Conservation (phyloP, 768 basidiomycete genomes). For the Leucosporidium creatinivorum region DNA sequence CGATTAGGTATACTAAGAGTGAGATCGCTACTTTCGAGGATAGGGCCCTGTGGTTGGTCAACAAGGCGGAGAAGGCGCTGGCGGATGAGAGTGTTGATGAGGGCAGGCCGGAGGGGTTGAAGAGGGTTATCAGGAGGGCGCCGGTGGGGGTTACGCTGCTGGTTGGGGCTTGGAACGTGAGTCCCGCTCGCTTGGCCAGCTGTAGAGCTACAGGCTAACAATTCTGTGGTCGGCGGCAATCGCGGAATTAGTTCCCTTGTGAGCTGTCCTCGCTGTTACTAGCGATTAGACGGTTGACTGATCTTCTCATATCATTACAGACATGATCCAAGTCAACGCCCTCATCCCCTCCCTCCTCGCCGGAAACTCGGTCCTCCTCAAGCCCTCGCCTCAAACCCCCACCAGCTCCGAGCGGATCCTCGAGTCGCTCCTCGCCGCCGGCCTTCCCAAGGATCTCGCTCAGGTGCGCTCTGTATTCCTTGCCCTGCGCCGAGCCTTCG, state of each 20-base stretch:
- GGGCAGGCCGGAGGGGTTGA: constrained; percentile 75
- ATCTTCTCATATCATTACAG: constrained; percentile 52
- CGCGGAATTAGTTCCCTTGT: constrained; percentile 9
- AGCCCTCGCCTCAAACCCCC: constrained; percentile 95
- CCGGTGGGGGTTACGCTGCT: constrained; percentile 82
- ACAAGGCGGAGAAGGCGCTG: constrained; percentile 68
- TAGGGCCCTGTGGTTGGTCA: constrained; percentile 74
- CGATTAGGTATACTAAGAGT: constrained; percentile 65
- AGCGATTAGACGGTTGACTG: neutral
- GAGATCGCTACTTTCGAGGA: constrained; percentile 76
- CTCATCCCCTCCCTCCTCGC: constrained; percentile 85
- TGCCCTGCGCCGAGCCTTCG: constrained; percentile 33
- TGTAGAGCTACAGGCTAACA: too few relatives aligned
- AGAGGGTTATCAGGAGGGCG: constrained; percentile 69
- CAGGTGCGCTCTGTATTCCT: constrained; percentile 37
- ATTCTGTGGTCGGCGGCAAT: too few relatives aligned
- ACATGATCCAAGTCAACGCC: constrained; percentile 82
- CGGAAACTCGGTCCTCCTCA: constrained; percentile 80
- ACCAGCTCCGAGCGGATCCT: constrained; percentile 74
- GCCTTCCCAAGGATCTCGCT: constrained; percentile 65
- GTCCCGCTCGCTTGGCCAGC: constrained; percentile 14
- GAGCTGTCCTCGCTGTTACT: neutral
- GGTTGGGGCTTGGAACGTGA: constrained; percentile 88
- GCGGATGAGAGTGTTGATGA: constrained; percentile 65
- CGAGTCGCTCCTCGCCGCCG: constrained; percentile 61